Evolutionary conservation across 371 early-diverging fungal genomes (phyloP).

Genomic region (Quaeritorhiza haematococci): DNA sequence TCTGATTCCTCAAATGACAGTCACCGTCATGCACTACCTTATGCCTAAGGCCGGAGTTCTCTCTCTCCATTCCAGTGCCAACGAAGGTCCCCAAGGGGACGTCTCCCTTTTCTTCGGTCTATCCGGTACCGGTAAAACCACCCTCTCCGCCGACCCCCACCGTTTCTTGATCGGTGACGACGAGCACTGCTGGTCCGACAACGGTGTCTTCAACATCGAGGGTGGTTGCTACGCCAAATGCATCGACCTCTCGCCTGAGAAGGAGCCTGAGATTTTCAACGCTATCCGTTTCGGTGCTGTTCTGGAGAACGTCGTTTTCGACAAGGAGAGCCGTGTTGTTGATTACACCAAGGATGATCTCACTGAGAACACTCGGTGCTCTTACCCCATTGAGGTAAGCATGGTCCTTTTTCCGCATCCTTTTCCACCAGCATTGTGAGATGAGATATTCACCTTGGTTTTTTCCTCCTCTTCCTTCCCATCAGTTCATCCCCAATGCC

Average conservation of each 20-base stretch:
- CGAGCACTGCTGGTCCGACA: conserved; percentile 97
- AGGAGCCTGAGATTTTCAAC: conserved; percentile 96
- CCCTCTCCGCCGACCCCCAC: conserved; percentile 91
- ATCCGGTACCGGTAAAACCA: conserved; percentile 97
- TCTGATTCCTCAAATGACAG: no score
- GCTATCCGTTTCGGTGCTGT: conserved; percentile 93
- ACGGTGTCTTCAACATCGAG: conserved; percentile 95
- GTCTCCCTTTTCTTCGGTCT: conserved; percentile 97
- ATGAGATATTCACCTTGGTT: neutral
- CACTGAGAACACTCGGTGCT: conserved; percentile 96
- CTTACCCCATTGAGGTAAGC: conserved; percentile 86
- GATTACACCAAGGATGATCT: conserved; percentile 76
- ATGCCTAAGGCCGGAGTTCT: conserved; percentile 95
- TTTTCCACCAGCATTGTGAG: neutral
- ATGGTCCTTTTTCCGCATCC: neutral
- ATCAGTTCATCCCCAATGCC: conserved; percentile 93
- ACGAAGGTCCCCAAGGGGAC: conserved; percentile 87
- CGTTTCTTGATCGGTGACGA: conserved; percentile 95
- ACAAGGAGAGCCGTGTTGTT: conserved; percentile 75
- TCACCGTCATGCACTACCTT: conserved; percentile 97
- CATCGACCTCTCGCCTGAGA: conserved; percentile 88
- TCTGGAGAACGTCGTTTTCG: conserved; percentile 91
- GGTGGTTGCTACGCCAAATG: conserved; percentile 98
- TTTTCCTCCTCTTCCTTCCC: neutral
- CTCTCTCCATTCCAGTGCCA: conserved; percentile 94